Base-by-base conservation (phyloP, 345 rosid genomes). In the Hypericum perforatum region DNA sequence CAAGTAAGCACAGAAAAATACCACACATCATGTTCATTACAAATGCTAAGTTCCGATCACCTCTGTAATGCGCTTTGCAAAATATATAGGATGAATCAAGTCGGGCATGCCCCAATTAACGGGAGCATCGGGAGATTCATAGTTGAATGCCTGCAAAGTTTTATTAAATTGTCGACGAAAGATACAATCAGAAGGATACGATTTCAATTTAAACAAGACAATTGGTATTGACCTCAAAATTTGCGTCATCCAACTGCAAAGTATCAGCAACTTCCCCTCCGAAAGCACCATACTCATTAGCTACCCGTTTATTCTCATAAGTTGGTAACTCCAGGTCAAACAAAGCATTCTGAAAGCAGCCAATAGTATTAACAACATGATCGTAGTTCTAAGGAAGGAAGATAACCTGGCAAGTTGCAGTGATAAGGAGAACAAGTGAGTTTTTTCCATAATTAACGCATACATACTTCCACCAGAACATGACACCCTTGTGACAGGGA, bases 31-130 rank as follows among this genome's bases (percentile, higher is more conserved):
- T 37, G 47, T 39, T 22, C 7, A 10, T 10, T 58, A 39, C 57
- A 40, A 56, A 60, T 11, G 29, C 11, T 37, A 5, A 44, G n/a
- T 6, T 42, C 12, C 45, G 12, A 61, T 73, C 64, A 91, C 98
- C 96, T 87, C 85, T 2, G 80, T 71, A 74, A 91, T 50, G 79
- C 87, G 81, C 82, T 82, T 87, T 66, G 96, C 75, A 70, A 91
- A 91, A 76, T 82, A 81, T 54, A 81, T 61, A 40, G 98, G 98
- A 81, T 91, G 96, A 69, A 81, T 65, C 51, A 73, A 70, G 40
- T 80, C 85, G 45, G 98, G 89, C 87, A 80, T 81, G 58, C 98
- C 95, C 98, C 96, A 91, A 66, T 87, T 85, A n/a, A 74, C 78
- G 8, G 88, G 72, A 68, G 62, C 64, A 56, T 77, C 85, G 59